Base-by-base conservation (phyloP, 345 rosid genomes). In the Clausena lansium region DNA sequence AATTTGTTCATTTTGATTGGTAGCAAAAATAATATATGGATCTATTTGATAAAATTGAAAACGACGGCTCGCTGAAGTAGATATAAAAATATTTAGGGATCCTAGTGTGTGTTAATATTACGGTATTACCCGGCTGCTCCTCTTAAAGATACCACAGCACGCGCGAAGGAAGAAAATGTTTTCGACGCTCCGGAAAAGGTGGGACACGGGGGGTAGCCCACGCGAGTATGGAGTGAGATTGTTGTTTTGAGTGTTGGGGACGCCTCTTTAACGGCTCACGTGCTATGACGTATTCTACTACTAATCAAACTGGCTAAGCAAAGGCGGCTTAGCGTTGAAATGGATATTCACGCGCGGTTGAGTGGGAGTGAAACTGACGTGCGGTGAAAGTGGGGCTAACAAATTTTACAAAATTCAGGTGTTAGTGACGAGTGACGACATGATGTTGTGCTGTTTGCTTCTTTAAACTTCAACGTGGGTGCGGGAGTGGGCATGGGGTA, bases 51-150 rank as follows among this genome's bases (percentile, higher is more conserved):
- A 13, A 1, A 13, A 45, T 45, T 4, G 17, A 13, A 13, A 13
- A 3, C 1, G 0, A 45, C 50, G 11, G 50, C 5, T 0, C 5
- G 0, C 1, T 45, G 7, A 15, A 52, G 22, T 52, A 52, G 22
- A 52, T 52, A 52, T 52, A 58, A 22, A 22, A 8, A 22, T 8
- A 58, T 22, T 0, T 58, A 58, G 27, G 61, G 25, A n/a, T 58
- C 61, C 3, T 7, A 55, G 0, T 6, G 61, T 1, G 15, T 52
- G 57, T 52, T 5, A 17, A 15, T 52, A 17, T 52, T 6, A 50
- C 22, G 55, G 0, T 3, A n/a, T 2, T 24, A 57, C 25, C 61
- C 4, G 4, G 9, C n/a, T 7, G 2, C 13, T 7, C 9, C 27
- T 63, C 17, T 32, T 4, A 14, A n/a, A 36, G 9, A 1, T 1